phyloP scores from a whole-genome alignment of 345 rosid species.

The Streptanthus diversifolius region DNA sequence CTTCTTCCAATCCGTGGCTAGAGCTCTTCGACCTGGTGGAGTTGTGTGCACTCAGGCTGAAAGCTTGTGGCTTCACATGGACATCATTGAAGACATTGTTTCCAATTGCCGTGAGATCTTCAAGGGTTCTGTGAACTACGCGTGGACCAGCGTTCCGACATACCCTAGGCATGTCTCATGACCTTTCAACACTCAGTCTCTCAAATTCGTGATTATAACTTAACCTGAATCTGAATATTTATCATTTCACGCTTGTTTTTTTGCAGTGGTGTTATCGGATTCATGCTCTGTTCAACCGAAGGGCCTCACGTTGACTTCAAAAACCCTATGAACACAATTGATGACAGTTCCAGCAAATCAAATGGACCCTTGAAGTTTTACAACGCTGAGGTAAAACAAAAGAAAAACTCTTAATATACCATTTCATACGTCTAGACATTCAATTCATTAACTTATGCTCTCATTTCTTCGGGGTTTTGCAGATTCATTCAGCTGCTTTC shows the following conservation, averaged over 20 bases:
- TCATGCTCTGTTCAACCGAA: constrained; percentile 69
- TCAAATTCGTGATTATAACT: neutral
- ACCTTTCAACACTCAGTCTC: neutral
- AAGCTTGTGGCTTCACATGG: constrained; percentile 56
- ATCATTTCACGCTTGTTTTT: neutral
- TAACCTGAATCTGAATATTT: neutral
- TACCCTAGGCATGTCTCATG: constrained; percentile 48
- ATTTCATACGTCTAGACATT: neutral
- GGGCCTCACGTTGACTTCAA: constrained; percentile 63
- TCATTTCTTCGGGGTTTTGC: constrained; percentile 8
- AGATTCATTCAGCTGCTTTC: constrained; percentile 60
- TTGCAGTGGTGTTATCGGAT: constrained; percentile 68
- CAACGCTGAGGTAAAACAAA: constrained; percentile 48
- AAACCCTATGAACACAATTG: constrained; percentile 44
- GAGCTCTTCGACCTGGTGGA: constrained; percentile 64
- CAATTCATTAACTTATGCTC: neutral
- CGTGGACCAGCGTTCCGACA: constrained; percentile 70
- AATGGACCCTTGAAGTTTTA: constrained; percentile 50
- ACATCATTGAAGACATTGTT: constrained; percentile 60
- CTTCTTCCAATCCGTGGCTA: constrained; percentile 45
- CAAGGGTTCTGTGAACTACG: constrained; percentile 61
- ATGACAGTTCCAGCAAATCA: constrained; percentile 40
- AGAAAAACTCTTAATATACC: neutral
- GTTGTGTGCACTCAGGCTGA: constrained; percentile 66
- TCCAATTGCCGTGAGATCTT: constrained; percentile 52